phyloP scores from a whole-genome alignment of 306 rosid species.

The Crotalaria pallida region DNA sequence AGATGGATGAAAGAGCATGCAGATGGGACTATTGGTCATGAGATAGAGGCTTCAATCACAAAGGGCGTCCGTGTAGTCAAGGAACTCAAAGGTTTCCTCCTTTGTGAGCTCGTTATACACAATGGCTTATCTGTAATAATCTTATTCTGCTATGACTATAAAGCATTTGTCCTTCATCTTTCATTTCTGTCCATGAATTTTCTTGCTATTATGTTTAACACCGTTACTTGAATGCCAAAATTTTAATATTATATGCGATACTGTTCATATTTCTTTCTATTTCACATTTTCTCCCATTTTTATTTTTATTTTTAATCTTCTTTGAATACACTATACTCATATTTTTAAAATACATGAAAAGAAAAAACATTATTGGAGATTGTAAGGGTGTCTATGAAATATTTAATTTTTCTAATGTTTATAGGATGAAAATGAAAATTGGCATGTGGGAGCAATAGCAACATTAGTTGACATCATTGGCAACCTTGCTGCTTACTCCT shows the following conservation, averaged over 20 bases:
- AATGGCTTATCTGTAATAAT: slow-evolving; percentile 15
- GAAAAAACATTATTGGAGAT: no score
- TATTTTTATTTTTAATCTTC: no score
- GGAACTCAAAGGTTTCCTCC: slow-evolving; percentile 19
- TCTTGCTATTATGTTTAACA: no score
- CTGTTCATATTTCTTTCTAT: no score
- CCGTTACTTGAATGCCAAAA: no score
- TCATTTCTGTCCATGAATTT: no score
- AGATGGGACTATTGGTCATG: not conserved
- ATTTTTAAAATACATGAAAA: no score
- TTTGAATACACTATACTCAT: no score
- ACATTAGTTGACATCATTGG: slow-evolving; percentile 30
- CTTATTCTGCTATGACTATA: not conserved
- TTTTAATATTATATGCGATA: no score
- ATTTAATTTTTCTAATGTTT: not conserved
- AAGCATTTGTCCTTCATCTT: not conserved
- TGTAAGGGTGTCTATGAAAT: not conserved
- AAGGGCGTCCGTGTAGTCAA: not conserved
- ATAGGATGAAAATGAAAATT: slow-evolving; percentile 42
- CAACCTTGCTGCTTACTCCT: not conserved
- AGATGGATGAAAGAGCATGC: not conserved
- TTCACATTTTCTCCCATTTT: no score
- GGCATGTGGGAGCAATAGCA: slow-evolving; percentile 50
- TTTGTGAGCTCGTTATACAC: slow-evolving; percentile 10
- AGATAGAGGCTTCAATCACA: not conserved